A percentile compares a stretch with the other conserved stretches of the same genome.
Evolutionary conservation across 768 basidiomycete genomes (phyloP).

Genomic region (Auriscalpium vulgare): DNA sequence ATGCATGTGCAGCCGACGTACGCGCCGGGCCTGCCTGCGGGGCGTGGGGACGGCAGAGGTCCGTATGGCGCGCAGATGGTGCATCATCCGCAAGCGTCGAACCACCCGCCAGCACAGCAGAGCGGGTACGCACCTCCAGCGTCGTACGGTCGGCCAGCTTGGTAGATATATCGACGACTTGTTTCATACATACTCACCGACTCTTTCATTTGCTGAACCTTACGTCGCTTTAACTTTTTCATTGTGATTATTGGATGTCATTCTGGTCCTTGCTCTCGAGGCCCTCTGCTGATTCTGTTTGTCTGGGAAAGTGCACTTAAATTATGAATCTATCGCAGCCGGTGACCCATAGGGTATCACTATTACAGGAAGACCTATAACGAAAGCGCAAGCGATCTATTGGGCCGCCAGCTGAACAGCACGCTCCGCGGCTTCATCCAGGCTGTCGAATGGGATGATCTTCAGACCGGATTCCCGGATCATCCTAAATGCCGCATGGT

Average conservation of each 20-base stretch:
- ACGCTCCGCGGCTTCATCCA: slow-evolving; percentile 85
- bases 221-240: background rate
- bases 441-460: slow-evolving; percentile 87
- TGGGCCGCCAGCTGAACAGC: slow-evolving; percentile 68
- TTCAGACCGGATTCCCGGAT: slow-evolving; percentile 87
- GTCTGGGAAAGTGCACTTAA: background rate
- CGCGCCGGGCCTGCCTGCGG: slow-evolving; percentile 16
- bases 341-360: background rate
- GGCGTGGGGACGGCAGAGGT: slow-evolving; percentile 33
- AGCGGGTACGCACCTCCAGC: slow-evolving; percentile 34
- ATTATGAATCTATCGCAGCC: background rate
- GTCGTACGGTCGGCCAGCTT: slow-evolving; percentile 39
- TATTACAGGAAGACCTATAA: background rate
- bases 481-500: slow-evolving; percentile 47
- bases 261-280: background rate
- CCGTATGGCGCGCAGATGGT: slow-evolving; percentile 30
- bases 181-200: slow-evolving; percentile 2
- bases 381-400: background rate
- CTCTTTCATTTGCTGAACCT: slow-evolving; percentile 4
- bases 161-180: slow-evolving; percentile 29
- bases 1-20: slow-evolving; percentile 27
- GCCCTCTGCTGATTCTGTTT: background rate
- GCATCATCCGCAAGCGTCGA: slow-evolving; percentile 21
- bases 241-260: background rate
- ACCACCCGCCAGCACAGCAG: slow-evolving; percentile 11